Percentiles rank a stretch among this genome's conserved stretches.
Conservation (phyloP, 371 early-diverging fungal genomes). For the Apophysomyces variabilis region DNA sequence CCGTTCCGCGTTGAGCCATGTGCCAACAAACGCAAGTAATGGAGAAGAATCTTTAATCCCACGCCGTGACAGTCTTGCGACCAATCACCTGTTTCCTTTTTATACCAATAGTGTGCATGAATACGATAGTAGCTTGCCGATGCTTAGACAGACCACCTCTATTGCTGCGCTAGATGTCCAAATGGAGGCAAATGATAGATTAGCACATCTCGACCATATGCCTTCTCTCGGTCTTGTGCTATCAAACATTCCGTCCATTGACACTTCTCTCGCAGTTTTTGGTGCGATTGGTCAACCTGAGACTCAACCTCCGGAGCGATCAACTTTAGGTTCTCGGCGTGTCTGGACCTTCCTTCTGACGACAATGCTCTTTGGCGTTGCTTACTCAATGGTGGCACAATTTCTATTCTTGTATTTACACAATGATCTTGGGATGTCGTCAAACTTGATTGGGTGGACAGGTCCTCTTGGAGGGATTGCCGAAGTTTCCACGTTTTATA, state of each 20-base stretch:
- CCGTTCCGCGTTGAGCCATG: slow-evolving; percentile 16
- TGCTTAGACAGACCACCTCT: slow-evolving; percentile 20
- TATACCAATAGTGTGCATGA: slow-evolving; percentile 38
- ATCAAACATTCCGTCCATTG: slow-evolving; percentile 49
- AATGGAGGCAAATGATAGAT: slow-evolving; percentile 28
- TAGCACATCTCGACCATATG: slow-evolving; percentile 34
- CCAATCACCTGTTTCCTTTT: slow-evolving; percentile 12
- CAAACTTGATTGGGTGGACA: slow-evolving; percentile 43
- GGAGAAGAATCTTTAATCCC: slow-evolving; percentile 14
- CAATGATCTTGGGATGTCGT: slow-evolving; percentile 33
- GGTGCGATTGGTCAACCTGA: slow-evolving; percentile 28
- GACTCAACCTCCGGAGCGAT: slow-evolving; percentile 24
- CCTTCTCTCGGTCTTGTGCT: slow-evolving; percentile 50
- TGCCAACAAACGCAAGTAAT: slow-evolving; percentile 14
- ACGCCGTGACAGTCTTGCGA: slow-evolving; percentile 36
- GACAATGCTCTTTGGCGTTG: slow-evolving; percentile 36
- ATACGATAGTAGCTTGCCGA: slow-evolving; percentile 7
- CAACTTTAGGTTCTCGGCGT: slow-evolving; percentile 21
- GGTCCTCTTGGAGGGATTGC: slow-evolving; percentile 44
- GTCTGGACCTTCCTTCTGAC: slow-evolving; percentile 33
- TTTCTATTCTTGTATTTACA: slow-evolving; percentile 39
- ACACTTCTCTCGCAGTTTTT: slow-evolving; percentile 47
- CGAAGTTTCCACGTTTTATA: slow-evolving; percentile 43
- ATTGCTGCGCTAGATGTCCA: slow-evolving; percentile 37
- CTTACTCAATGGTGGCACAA: slow-evolving; percentile 43